Conservation (phyloP, 805 yeast species). For the Metschnikowia amazonensis region DNA sequence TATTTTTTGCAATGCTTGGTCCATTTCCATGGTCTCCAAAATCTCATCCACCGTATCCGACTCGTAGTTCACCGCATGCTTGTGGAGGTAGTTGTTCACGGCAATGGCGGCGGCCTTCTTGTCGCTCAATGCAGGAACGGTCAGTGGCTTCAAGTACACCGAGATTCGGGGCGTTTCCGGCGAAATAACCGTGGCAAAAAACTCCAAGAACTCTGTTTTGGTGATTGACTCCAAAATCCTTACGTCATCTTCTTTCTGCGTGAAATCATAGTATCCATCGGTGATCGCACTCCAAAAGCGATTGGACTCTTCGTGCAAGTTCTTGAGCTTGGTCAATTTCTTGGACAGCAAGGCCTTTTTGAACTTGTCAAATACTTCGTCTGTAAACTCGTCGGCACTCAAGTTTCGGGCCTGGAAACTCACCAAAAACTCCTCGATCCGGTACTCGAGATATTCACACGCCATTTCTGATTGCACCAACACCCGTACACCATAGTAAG, state of each 20-base stretch:
- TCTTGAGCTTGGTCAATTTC: constrained; percentile 69
- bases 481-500: constrained; percentile 68
- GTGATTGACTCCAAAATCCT: constrained; percentile 49
- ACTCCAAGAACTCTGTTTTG: constrained; percentile 53
- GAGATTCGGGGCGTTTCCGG: constrained; percentile 20
- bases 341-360: constrained; percentile 63
- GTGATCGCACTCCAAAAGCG: constrained; percentile 65
- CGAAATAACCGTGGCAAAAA: constrained; percentile 45
- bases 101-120: constrained; percentile 25
- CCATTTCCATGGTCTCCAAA: constrained; percentile 6
- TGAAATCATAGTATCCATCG: constrained; percentile 77
- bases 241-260: constrained; percentile 54
- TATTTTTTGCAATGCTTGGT: constrained; percentile 19
- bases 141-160: constrained; percentile 53
- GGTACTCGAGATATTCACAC: constrained; percentile 65
- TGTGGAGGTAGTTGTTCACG: constrained; percentile 25
- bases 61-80: constrained; percentile 21
- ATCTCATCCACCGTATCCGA: constrained; percentile 24
- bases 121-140: constrained; percentile 18
- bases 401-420: constrained; percentile 42
- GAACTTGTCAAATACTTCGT: constrained; percentile 64
- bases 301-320: constrained; percentile 69
- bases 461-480: constrained; percentile 82
- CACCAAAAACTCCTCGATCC: constrained; percentile 67
- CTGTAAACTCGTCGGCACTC: constrained; percentile 41